Evolutionary conservation across 805 yeast species (phyloP), one percentile per base, ranked within the genome.

Genomic region (Brettanomyces naardenensis): DNA sequence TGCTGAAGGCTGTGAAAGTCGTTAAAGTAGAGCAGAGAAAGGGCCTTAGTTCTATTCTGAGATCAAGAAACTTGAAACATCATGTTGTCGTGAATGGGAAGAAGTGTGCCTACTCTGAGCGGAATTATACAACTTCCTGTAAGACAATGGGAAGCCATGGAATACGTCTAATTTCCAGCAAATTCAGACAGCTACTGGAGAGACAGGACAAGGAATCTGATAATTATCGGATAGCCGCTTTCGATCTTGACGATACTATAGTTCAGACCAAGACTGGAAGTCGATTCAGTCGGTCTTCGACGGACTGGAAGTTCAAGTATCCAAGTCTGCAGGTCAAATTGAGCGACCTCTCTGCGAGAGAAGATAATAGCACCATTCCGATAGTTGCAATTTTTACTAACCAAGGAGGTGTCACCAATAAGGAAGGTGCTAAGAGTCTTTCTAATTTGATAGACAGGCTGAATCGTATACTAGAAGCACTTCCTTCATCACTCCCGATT

Each of bases 221-320:
- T 7, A 23, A 19, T 3, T 13, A 20, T 28, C n/a, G 34, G 6
- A 33, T 42, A 7, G 86, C 86, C 2, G 82, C 83, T 0, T 90
- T 89, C 58, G 97, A 90, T 56, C 64, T 90, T 36, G 98, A 90
- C 62, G 80, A 75, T 6, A 90, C 97, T 0, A 47, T 90, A 6
- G 73, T 86, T 0, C 53, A 54, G 13, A 78, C 95, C 0, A 79
- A 74, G 51, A 69, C 84, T 0, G 86, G 85, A 1, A 33, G 51
- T 14, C 69, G 64, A 33, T 86, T 79, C 52, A 68, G 87, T 0
- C 58, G 68, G 19, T 62, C 72, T 6, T 70, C 82, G 1, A 43
- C 56, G 3, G 97, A 90, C 56, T 90, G 97, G 97, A 63, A 65
- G 49, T 79, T 77, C 69, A 66, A 63, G 41, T 58, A 54, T 22